These are phyloP conservation scores for Hirsutella rhossiliensis DNA, from an alignment of 2,329 filamentous ascomycete genomes.

Conservation along the genomic window DNA sequence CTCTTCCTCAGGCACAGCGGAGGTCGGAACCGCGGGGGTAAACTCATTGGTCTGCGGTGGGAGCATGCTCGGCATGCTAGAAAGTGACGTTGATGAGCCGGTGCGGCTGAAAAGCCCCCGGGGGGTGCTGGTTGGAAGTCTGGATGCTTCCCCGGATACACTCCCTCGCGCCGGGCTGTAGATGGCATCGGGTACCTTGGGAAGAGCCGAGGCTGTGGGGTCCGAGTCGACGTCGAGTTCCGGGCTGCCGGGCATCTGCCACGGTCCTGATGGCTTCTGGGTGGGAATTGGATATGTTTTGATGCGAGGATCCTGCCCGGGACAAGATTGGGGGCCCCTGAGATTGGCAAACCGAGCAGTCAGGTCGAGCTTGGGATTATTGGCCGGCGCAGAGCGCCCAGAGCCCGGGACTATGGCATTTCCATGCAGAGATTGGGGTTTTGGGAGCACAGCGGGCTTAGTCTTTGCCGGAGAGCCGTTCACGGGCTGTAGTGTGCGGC, in stretches of 20 bases:
- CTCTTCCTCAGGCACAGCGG: slow-evolving; percentile 24
- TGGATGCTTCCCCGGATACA: slow-evolving; percentile 50
- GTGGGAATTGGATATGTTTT: slow-evolving; percentile 33
- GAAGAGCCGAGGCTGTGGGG: slow-evolving; percentile 43
- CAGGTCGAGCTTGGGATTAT: slow-evolving; percentile 33
- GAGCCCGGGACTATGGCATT: slow-evolving; percentile 31
- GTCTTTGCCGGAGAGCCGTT: slow-evolving; percentile 16
- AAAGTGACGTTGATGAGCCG: slow-evolving; percentile 34
- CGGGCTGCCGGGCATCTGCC: slow-evolving; percentile 36
- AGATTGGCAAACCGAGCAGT: slow-evolving; percentile 45
- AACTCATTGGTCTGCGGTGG: slow-evolving; percentile 18
- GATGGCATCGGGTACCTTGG: slow-evolving; percentile 61
- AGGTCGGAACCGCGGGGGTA: slow-evolving; percentile 12
- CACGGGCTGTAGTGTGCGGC: slow-evolving; percentile 4
- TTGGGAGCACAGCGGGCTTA: slow-evolving; percentile 47
- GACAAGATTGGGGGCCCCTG: slow-evolving; percentile 27
- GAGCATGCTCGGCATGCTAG: slow-evolving; percentile 14
- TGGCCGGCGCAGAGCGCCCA: slow-evolving; percentile 13
- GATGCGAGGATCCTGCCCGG: slow-evolving; percentile 40
- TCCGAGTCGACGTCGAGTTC: slow-evolving; percentile 36
- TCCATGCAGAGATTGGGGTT: slow-evolving; percentile 55
- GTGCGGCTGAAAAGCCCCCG: slow-evolving; percentile 51
- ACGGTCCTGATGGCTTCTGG: slow-evolving; percentile 30
- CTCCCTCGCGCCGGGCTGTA: slow-evolving; percentile 69
- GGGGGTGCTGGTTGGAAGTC: slow-evolving; percentile 52